Evolutionary conservation across 176 grass and related monocot species (phyloP).

Genomic region (Raddia distichophylla): DNA sequence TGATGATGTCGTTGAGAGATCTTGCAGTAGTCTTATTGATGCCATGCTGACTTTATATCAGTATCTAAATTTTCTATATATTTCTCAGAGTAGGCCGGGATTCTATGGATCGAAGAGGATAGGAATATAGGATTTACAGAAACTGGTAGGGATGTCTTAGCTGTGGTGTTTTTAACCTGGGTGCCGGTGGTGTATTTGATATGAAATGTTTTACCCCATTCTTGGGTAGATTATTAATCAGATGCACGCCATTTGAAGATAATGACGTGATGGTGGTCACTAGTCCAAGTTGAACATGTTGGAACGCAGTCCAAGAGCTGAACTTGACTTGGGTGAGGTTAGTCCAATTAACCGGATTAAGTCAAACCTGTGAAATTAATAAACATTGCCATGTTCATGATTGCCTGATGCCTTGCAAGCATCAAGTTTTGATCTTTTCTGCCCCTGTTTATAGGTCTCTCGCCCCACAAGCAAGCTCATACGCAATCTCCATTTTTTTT

Average conservation of each 20-base stretch:
- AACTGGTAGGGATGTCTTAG: too few species aligned
- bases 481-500: not conserved
- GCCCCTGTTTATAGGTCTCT: not conserved
- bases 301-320: constrained; percentile 46
- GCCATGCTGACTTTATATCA: too few species aligned
- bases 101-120: too few species aligned
- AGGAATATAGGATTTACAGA: too few species aligned
- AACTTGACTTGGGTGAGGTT: constrained; percentile 38
- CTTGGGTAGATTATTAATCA: constrained; percentile 16
- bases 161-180: not conserved
- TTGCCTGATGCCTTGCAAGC: constrained; percentile 38
- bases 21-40: too few species aligned
- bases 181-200: not conserved
- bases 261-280: constrained; percentile 36
- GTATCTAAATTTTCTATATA: too few species aligned
- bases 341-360: constrained; percentile 37
- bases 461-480: not conserved
- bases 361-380: constrained; percentile 47
- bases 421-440: constrained; percentile 1
- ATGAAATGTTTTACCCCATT: constrained; percentile 28
- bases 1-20: too few species aligned
- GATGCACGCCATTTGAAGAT: constrained; percentile 21
- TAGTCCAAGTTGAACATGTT: constrained; percentile 43
- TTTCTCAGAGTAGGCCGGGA: too few species aligned
- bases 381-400: constrained; percentile 10